Conservation (phyloP, 768 basidiomycete species). For the Chalciporus pseudorubinellus region DNA sequence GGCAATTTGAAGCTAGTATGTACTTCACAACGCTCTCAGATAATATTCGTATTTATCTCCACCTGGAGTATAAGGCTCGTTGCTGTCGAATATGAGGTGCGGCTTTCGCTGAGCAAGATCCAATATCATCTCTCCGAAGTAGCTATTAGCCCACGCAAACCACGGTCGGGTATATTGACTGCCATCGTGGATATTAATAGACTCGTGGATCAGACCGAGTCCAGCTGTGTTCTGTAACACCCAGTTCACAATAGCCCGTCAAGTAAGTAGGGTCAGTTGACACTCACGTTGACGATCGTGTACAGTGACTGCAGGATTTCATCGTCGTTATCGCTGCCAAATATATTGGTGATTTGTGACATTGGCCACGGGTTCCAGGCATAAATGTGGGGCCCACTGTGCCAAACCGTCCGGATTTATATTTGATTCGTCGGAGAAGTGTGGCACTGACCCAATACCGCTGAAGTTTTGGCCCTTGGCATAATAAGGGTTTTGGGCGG, state of each 20-base stretch:
- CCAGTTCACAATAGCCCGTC: not conserved
- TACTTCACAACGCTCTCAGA: not conserved
- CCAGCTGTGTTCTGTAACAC: slow-evolving; percentile 61
- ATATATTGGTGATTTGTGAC: slow-evolving; percentile 74
- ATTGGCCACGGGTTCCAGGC: slow-evolving; percentile 82
- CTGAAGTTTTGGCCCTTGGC: slow-evolving; percentile 60
- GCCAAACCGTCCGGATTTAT: slow-evolving; percentile 1
- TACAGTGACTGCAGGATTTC: slow-evolving; percentile 66
- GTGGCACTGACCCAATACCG: slow-evolving; percentile 60
- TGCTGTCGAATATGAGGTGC: slow-evolving; percentile 55
- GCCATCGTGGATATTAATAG: slow-evolving; percentile 57
- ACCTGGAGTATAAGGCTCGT: slow-evolving; percentile 51
- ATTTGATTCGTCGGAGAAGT: not conserved
- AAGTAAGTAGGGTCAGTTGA: too few relatives aligned
- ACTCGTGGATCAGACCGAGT: slow-evolving; percentile 78
- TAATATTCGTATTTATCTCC: not conserved
- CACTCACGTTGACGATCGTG: slow-evolving; percentile 63
- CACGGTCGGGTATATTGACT: slow-evolving; percentile 65
- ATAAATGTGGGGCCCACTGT: slow-evolving; percentile 71
- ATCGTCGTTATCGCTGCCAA: slow-evolving; percentile 67
- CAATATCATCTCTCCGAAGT: slow-evolving; percentile 79
- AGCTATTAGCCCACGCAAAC: slow-evolving; percentile 86
- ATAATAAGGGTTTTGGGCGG: slow-evolving; percentile 67
- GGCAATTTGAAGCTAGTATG: too few relatives aligned
- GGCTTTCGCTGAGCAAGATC: slow-evolving; percentile 76